These are phyloP conservation scores for Agapanthus africanus DNA, from an alignment of 106 monocot genomes.

Conservation along the genomic window DNA sequence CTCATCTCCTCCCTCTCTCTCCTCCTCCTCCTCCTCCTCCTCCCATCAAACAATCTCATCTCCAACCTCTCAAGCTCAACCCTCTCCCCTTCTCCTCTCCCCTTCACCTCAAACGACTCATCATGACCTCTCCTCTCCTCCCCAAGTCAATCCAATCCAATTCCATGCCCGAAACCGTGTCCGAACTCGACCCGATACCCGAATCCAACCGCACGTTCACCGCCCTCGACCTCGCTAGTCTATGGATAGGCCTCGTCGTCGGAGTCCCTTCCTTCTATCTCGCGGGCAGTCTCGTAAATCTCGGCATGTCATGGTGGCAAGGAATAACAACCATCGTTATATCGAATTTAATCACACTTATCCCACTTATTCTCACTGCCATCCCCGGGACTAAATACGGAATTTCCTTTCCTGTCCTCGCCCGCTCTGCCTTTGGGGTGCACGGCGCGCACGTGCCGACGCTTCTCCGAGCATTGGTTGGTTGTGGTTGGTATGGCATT, in stretches of 20 bases:
- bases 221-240: slow-evolving; percentile 43
- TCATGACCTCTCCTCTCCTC: background rate
- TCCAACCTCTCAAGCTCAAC: too few species aligned
- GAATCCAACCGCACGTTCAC: slow-evolving; percentile 42
- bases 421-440: slow-evolving; percentile 73
- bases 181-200: slow-evolving; percentile 43
- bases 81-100: background rate
- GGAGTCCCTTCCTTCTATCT: slow-evolving; percentile 81
- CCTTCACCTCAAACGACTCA: background rate
- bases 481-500: slow-evolving; percentile 94
- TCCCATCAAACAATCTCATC: too few species aligned
- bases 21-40: too few species aligned
- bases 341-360: slow-evolving; percentile 44
- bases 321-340: slow-evolving; percentile 46
- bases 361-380: slow-evolving; percentile 59
- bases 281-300: slow-evolving; percentile 60
- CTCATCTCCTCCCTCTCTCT: too few species aligned
- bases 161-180: background rate
- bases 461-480: slow-evolving; percentile 77
- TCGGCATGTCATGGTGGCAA: slow-evolving; percentile 77
- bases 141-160: background rate
- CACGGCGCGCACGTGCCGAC: slow-evolving; percentile 69
- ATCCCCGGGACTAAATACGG: slow-evolving; percentile 58
- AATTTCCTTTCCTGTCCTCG: slow-evolving; percentile 84
- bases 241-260: slow-evolving; percentile 71